Percentiles rank a stretch among this genome's conserved stretches.
phyloP scores from a whole-genome alignment of 2,329 filamentous ascomycete species.

The Trichoderma polysporum region DNA sequence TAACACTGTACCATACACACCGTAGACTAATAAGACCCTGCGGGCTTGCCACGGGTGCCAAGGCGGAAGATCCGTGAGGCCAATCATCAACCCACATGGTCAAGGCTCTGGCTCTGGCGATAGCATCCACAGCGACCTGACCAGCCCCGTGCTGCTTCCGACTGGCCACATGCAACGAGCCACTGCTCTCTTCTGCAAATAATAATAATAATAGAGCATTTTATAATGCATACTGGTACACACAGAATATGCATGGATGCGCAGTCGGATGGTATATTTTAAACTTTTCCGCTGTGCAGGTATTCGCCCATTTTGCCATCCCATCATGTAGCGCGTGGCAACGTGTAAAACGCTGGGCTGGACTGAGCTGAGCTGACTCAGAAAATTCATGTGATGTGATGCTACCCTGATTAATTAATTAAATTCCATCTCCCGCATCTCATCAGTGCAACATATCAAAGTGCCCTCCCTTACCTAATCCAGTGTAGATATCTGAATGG shows the following conservation, averaged over 20 bases:
- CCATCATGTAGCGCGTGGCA: neutral
- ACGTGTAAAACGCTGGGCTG: neutral
- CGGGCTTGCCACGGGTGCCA: neutral
- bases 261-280: neutral
- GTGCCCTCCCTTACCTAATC: no score
- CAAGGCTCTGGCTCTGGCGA: slow-evolving; percentile 14
- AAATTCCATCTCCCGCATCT: no score
- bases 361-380: neutral
- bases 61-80: slow-evolving; percentile 9
- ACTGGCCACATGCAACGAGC: neutral
- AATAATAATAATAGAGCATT: neutral
- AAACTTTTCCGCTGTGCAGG: neutral
- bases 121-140: neutral
- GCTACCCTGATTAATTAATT: no score
- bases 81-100: slow-evolving; percentile 33
- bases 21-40: neutral
- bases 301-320: no score
- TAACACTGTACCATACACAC: neutral
- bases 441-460: no score
- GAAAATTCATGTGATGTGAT: neutral
- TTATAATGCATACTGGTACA: neutral
- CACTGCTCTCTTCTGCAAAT: neutral
- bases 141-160: neutral
- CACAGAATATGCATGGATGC: neutral
- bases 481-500: no score